Conservation (phyloP, 164 flowering plant species). For the Berberis vulgaris region DNA sequence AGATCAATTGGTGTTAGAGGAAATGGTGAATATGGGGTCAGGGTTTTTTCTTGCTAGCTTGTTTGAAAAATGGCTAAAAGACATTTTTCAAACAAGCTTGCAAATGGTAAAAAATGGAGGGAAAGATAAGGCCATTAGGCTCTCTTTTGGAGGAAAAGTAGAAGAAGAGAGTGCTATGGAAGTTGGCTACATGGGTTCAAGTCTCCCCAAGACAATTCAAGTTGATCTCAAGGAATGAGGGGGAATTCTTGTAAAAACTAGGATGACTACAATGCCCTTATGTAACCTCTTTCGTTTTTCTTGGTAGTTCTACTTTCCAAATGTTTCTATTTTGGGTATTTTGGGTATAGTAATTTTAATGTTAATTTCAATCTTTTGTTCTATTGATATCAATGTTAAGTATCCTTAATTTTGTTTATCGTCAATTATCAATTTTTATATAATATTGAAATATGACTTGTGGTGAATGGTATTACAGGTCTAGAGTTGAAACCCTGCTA, state of each 20-base stretch:
- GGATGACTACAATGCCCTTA: slow-evolving; percentile 16
- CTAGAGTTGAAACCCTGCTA: too few species aligned
- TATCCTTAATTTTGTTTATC: too few species aligned
- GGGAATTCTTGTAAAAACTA: slow-evolving; percentile 5
- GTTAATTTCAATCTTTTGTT: too few species aligned
- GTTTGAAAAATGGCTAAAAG: slow-evolving; percentile 72
- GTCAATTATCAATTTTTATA: too few species aligned
- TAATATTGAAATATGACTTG: too few species aligned
- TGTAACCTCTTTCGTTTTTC: slow-evolving; percentile 8
- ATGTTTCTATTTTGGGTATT: too few species aligned
- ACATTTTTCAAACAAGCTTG: slow-evolving; percentile 59
- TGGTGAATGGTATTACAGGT: too few species aligned
- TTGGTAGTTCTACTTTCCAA: not conserved
- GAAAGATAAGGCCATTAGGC: slow-evolving; percentile 34
- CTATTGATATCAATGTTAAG: too few species aligned
- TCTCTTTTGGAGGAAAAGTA: slow-evolving; percentile 38
- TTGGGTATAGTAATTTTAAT: too few species aligned
- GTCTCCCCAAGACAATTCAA: slow-evolving; percentile 58
- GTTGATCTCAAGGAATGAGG: slow-evolving; percentile 25
- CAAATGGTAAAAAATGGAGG: slow-evolving; percentile 31
- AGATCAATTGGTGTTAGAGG: slow-evolving; percentile 49
- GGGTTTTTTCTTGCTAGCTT: slow-evolving; percentile 37
- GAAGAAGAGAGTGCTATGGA: slow-evolving; percentile 16
- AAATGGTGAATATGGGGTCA: slow-evolving; percentile 23
- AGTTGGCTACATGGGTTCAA: slow-evolving; percentile 55